These are phyloP conservation scores for Fusarium sp. DNA, from an alignment of 2,329 filamentous ascomycete genomes.

Conservation along the genomic window DNA sequence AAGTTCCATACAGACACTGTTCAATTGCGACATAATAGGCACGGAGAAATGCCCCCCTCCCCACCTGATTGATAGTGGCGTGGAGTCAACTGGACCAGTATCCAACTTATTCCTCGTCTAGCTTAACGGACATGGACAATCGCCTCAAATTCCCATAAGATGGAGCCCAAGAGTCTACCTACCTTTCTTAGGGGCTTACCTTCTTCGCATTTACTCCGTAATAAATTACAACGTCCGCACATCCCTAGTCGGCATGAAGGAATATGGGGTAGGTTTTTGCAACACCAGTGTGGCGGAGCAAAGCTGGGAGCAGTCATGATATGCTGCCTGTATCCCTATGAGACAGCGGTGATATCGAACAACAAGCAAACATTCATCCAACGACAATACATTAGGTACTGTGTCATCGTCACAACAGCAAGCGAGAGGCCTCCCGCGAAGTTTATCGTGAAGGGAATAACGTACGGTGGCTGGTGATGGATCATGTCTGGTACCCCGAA, in stretches of 20 bases:
- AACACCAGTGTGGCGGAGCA: slow-evolving; percentile 19
- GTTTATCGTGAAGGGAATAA: not conserved
- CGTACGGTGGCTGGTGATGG: slow-evolving; percentile 6
- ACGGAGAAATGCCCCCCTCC: not conserved
- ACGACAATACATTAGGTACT: not conserved
- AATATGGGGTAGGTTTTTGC: not conserved
- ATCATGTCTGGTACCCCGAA: not conserved
- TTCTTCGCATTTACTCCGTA: not conserved
- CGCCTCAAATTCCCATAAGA: slow-evolving; percentile 10
- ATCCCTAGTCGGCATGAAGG: not conserved
- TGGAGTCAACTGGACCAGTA: slow-evolving; percentile 2
- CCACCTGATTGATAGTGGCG: slow-evolving; percentile 11
- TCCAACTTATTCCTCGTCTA: slow-evolving; percentile 4
- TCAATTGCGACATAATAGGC: not conserved
- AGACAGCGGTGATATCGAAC: not conserved
- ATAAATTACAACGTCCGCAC: not conserved
- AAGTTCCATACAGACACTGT: not conserved
- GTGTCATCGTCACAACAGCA: slow-evolving; percentile 5
- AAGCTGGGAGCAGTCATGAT: slow-evolving; percentile 17
- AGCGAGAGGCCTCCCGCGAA: slow-evolving; percentile 28
- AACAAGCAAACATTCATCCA: not conserved
- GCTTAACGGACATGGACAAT: slow-evolving; percentile 7
- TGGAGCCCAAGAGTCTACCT: not conserved
- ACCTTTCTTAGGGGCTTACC: not conserved
- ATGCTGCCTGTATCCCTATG: not conserved